Base-by-base conservation (phyloP, 345 rosid genomes). In the Brassica napus region DNA sequence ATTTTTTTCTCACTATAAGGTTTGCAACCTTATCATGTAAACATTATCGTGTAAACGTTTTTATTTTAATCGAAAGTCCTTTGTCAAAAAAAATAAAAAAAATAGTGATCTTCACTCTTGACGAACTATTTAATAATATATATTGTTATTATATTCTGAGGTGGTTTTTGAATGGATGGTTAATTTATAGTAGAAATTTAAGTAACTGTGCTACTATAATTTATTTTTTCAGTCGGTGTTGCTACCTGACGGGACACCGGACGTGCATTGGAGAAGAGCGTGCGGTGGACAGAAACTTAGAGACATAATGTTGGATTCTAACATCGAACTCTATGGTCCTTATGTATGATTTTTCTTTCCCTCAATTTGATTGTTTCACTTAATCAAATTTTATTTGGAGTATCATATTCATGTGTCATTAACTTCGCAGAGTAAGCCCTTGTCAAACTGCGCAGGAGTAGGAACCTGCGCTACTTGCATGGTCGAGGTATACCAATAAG, bases 381-480 rank as follows among this genome's bases (percentile, higher is more conserved):
- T 69, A 74, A 8, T 28, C 7, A 65, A 32, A 60, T 31, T 39
- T 9, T 39, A 6, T 31, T n/a, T 7, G 2, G 21, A 62, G 11
- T 31, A 31, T 63, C 12, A 63, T 31, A 7, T 31, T n/a, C 42
- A 63, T 63, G 37, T 71, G 31, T 32, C 8, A 54, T 75, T 47
- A 15, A 57, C 64, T 72, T 76, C 54, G 10, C 94, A 92, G 98
- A 80, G 69, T 60, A 87, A 84, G 80, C 86, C 92, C 24, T 77
- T 94, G 86, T 76, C 84, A 55, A 94, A 94, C 68, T 94, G 98
- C 81, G 97, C 87, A 21, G 98, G 98, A 24, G 96, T 89, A 77
- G 98, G 98, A 59, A 92, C 97, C 52, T 94, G 98, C 79, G 93
- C 81, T 3, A 89, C 97, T 76, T 94, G 98, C 84, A 84, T 89